These are phyloP conservation scores for Ochromonas danica DNA, from an alignment of 108 stramenopile species.

Conservation along the genomic window DNA sequence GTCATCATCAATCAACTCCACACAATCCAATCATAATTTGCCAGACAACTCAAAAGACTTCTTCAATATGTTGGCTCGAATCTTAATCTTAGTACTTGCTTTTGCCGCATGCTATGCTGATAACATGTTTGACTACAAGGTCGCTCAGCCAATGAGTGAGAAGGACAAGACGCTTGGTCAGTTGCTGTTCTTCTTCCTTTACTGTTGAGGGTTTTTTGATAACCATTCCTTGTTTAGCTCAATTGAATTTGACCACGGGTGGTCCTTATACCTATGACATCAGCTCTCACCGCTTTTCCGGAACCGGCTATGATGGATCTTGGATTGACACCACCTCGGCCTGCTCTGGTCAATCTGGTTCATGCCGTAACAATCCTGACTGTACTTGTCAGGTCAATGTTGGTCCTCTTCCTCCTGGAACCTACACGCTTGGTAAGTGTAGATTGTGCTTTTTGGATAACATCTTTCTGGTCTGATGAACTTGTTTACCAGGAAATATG, in stretches of 20 bases:
- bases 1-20: too few species aligned
- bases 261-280: neutral
- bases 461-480: too few species aligned
- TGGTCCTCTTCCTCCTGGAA: constrained; percentile 25
- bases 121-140: neutral
- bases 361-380: constrained; percentile 11
- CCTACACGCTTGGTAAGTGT: constrained; percentile 9
- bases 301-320: constrained; percentile 18
- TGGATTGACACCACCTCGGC: neutral
- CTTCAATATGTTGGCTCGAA: neutral
- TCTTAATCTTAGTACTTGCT: neutral
- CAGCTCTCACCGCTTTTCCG: constrained; percentile 1
- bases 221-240: neutral
- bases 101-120: neutral
- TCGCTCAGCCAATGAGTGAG: neutral
- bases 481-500: too few species aligned
- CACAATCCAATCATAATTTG: too few species aligned
- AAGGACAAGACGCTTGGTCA: neutral
- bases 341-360: constrained; percentile 23
- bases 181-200: neutral
- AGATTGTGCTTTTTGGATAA: too few species aligned
- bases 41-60: too few species aligned
- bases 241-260: constrained; percentile 9
- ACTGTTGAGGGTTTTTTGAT: neutral
- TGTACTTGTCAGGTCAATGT: neutral